Evolutionary conservation across 2,329 filamentous ascomycete genomes (phyloP), one percentile per base, ranked within the genome.

Genomic region (Xylaria sp.): DNA sequence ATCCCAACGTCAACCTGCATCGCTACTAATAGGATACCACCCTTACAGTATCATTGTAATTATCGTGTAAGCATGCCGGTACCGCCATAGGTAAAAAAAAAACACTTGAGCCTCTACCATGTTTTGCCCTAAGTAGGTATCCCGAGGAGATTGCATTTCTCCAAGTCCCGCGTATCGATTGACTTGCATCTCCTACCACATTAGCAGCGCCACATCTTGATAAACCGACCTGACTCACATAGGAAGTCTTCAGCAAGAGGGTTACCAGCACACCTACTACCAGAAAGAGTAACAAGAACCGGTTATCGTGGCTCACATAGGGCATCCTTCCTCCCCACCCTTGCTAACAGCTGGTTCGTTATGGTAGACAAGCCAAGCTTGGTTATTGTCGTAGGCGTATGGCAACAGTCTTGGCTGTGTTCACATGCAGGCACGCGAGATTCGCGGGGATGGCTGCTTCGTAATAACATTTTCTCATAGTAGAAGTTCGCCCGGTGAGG

Each of bases 31-130:
- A 33, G 25, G 36, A 62, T 65, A 59, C 66, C 28, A 69, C 62
- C 61, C 33, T 69, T 66, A 65, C 62, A 10, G 43, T 61, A 57
- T 60, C 43, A 58, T 62, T 55, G 23, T 43, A 62, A 66, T 62
- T 41, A 52, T 69, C 52, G 52, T 66, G 62, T 66, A 62, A 69
- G 58, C 51, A 62, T n/a, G 41, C 31, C 5, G n/a, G 39, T 33
- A 55, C 15, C 58, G 62, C 52, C 48, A 20, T 46, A 58, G 43
- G 33, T 25, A 36, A 31, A 46, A 23, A 48, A 33, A 28, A 28
- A 28, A 4, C 28, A 28, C 33, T 25, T 43, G 36, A 64, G 57
- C 36, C 36, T 62, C 52, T 39, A 49, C 62, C 28, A 13, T 54
- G 15, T 25, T 12, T 10, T 18, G 20, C 36, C 36, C 18, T 23